These are phyloP conservation scores for Panicum virgatum DNA, from an alignment of 202 grass and related monocot species.

Conservation along the genomic window DNA sequence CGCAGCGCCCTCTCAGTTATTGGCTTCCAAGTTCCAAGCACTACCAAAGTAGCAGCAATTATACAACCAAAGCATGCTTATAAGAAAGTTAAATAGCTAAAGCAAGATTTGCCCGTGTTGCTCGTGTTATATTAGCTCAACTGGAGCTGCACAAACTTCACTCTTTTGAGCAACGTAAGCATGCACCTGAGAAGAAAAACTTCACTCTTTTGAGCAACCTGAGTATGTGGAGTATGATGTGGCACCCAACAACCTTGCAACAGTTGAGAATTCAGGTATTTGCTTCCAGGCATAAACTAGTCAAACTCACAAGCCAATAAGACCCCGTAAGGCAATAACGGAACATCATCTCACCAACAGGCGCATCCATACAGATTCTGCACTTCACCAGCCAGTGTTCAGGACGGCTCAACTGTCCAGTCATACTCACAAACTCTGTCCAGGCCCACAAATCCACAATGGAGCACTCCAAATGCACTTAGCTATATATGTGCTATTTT, in stretches of 20 bases:
- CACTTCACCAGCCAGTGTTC: slow-evolving; percentile 15
- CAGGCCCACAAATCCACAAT: slow-evolving; percentile 12
- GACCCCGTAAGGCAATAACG: background rate
- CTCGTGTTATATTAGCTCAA: slow-evolving; percentile 13
- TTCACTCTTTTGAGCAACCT: slow-evolving; percentile 24
- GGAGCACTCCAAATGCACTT: background rate
- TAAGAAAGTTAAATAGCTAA: background rate
- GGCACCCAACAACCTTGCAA: slow-evolving; percentile 9
- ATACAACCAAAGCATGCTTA: slow-evolving; percentile 20
- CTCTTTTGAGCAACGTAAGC: slow-evolving; percentile 34
- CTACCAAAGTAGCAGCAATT: slow-evolving; percentile 20
- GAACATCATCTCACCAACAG: background rate
- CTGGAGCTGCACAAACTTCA: slow-evolving; percentile 11
- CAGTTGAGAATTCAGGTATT: slow-evolving; percentile 16
- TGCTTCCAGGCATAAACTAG: slow-evolving; percentile 7
- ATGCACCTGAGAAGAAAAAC: slow-evolving; percentile 29
- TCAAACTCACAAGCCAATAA: slow-evolving; percentile 4
- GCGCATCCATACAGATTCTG: slow-evolving; percentile 20
- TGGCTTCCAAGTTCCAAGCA: background rate
- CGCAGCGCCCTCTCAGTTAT: background rate
- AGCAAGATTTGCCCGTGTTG: slow-evolving; percentile 15
- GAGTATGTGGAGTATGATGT: slow-evolving; percentile 47
- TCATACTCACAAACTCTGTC: background rate
- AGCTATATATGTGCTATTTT: background rate
- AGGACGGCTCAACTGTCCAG: background rate